phyloP scores from a whole-genome alignment of 2,329 filamentous ascomycete species.

The Trichoderma sp. region DNA sequence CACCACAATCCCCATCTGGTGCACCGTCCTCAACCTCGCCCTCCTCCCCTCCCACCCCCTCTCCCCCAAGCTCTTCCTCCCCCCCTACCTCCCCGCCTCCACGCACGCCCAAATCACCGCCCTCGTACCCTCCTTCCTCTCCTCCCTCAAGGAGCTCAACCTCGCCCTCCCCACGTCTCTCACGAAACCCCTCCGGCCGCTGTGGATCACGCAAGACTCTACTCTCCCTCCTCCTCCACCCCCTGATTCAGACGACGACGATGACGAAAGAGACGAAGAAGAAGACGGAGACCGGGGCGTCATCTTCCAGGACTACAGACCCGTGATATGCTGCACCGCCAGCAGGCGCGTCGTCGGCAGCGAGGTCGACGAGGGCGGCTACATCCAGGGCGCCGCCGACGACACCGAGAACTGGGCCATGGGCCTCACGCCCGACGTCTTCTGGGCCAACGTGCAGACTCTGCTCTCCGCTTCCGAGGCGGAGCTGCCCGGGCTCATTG shows the following conservation, averaged over 20 bases:
- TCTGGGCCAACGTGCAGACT: constrained; percentile 69
- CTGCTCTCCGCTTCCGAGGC: constrained; percentile 68
- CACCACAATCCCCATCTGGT: constrained; percentile 95
- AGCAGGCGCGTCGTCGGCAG: constrained; percentile 70
- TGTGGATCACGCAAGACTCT: constrained; percentile 79
- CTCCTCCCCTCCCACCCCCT: constrained; percentile 65
- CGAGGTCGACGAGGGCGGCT: constrained; percentile 65
- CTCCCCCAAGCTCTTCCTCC: constrained; percentile 64
- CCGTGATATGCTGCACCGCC: constrained; percentile 83
- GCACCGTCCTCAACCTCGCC: constrained; percentile 76
- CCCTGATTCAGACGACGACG: neutral
- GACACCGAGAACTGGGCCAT: constrained; percentile 92
- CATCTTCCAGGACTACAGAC: constrained; percentile 63
- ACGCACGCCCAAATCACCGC: constrained; percentile 77
- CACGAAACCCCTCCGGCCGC: constrained; percentile 71
- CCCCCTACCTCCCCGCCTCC: constrained; percentile 69
- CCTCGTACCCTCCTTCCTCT: constrained; percentile 59
- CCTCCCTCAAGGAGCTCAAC: constrained; percentile 56
- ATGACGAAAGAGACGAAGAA: neutral
- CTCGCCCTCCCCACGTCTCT: constrained; percentile 59
- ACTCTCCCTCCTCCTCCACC: constrained; percentile 40
- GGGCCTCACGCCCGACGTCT: constrained; percentile 75
- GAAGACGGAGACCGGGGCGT: constrained; percentile 3
- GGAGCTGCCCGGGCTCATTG: constrained; percentile 58
- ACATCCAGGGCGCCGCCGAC: constrained; percentile 93